Evolutionary conservation across 2,329 filamentous ascomycete species (phyloP).

Genomic region (Fusarium caatingaense): DNA sequence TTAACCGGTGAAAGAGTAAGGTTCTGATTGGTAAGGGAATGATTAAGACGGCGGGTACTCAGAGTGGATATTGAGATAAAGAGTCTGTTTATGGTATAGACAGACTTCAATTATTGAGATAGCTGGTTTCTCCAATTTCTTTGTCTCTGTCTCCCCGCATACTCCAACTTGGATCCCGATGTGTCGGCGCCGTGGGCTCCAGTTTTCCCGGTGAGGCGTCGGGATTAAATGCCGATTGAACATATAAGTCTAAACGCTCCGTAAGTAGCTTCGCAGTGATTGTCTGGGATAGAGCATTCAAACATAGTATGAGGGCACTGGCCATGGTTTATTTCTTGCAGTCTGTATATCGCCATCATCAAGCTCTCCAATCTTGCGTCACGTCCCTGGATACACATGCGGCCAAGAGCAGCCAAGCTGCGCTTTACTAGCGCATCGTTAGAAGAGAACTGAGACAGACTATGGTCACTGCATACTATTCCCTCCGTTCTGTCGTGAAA

Average conservation of each 20-base stretch:
- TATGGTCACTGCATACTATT: neutral
- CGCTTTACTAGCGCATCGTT: neutral
- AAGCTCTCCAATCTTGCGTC: neutral
- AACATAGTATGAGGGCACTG: no score
- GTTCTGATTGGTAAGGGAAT: neutral
- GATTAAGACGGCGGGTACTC: neutral
- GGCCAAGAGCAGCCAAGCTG: neutral
- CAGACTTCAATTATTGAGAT: neutral
- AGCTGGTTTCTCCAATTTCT: neutral
- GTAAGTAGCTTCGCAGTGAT: neutral
- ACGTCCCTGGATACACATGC: neutral
- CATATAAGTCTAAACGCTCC: neutral
- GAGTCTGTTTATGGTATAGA: neutral
- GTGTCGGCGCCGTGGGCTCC: neutral
- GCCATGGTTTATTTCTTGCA: no score
- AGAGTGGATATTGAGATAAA: neutral
- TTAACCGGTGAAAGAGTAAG: conserved; percentile 18
- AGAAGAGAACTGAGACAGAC: neutral
- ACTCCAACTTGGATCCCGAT: neutral
- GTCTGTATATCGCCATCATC: no score
- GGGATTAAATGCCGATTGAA: neutral
- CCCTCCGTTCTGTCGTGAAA: neutral
- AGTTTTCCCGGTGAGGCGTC: neutral
- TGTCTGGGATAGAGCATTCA: neutral
- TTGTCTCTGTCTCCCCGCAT: neutral